Evolutionary conservation across 169 alveolate genomes (phyloP).

Genomic region (Fabrea salina): DNA sequence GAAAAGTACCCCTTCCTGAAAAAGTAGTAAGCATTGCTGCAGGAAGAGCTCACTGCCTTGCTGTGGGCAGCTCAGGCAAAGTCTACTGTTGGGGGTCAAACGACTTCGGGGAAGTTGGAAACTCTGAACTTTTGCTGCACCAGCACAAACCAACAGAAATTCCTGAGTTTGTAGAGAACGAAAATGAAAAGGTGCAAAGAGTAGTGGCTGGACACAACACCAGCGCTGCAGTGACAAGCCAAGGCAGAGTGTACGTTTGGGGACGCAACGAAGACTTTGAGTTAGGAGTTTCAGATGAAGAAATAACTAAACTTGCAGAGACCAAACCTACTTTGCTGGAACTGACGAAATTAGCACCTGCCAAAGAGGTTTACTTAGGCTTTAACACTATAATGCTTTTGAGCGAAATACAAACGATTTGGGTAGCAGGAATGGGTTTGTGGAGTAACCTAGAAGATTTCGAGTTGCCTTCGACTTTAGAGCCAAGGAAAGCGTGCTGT

Average conservation of each 20-base stretch:
- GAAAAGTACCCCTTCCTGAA: background rate
- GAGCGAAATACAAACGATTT: background rate
- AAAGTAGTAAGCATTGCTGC: constrained; percentile 80
- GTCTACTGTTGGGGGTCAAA: constrained; percentile 95
- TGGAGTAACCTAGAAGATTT: background rate
- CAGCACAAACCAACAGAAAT: background rate
- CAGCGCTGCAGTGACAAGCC: constrained; percentile 55
- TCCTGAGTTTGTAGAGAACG: background rate
- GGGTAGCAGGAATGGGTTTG: background rate
- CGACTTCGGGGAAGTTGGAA: constrained; percentile 90
- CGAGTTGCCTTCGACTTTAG: background rate
- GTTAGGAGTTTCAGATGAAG: background rate
- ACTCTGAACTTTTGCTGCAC: background rate
- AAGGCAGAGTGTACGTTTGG: constrained; percentile 67
- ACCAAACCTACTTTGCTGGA: background rate
- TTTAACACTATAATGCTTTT: constrained; percentile 2
- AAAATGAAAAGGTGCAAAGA: background rate
- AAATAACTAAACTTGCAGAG: background rate
- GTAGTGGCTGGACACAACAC: constrained; percentile 53
- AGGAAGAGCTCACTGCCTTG: constrained; percentile 86
- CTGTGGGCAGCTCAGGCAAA: constrained; percentile 79
- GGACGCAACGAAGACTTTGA: constrained; percentile 38
- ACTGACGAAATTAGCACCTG: background rate
- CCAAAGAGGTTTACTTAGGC: background rate
- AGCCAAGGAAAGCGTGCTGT: background rate